A percentile compares a stretch with the other conserved stretches of the same genome.
Conservation (phyloP, 116 monocot species). For the Dioscorea cayenensis region DNA sequence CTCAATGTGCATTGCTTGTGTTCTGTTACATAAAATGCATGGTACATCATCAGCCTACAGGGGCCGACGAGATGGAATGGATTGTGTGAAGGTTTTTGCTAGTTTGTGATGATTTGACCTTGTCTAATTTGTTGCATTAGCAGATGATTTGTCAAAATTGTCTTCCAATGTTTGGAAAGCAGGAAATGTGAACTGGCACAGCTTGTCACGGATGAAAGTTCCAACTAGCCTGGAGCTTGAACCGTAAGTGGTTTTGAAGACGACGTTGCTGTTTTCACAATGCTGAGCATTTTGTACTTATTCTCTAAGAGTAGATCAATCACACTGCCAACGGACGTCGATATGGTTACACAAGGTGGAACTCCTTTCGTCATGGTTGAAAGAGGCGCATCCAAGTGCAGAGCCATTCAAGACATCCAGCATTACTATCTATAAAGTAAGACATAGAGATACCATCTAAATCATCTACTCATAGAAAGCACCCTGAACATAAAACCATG, state of each 20-base stretch:
- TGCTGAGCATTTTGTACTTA: slow-evolving; percentile 47
- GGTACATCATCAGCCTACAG: no score
- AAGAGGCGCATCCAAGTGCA: slow-evolving; percentile 60
- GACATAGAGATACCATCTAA: background rate
- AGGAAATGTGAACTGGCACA: slow-evolving; percentile 23
- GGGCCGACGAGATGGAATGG: no score
- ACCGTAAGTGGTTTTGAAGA: slow-evolving; percentile 38
- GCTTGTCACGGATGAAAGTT: slow-evolving; percentile 36
- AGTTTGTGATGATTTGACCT: no score
- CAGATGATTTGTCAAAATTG: no score
- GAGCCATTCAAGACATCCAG: background rate
- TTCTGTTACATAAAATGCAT: no score
- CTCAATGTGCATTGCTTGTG: no score
- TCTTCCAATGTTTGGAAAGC: no score
- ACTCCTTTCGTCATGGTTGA: slow-evolving; percentile 40
- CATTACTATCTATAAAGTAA: background rate
- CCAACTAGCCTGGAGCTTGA: slow-evolving; percentile 55
- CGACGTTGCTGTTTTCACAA: slow-evolving; percentile 29
- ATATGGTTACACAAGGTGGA: slow-evolving; percentile 49
- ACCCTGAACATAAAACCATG: no score
- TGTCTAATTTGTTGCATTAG: no score
- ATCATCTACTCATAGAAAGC: background rate
- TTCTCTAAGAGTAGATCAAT: slow-evolving; percentile 66
- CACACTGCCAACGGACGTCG: slow-evolving; percentile 49
- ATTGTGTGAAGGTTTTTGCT: no score